Evolutionary conservation across 306 rosid species (phyloP).

Genomic region (Cicer arietinum): DNA sequence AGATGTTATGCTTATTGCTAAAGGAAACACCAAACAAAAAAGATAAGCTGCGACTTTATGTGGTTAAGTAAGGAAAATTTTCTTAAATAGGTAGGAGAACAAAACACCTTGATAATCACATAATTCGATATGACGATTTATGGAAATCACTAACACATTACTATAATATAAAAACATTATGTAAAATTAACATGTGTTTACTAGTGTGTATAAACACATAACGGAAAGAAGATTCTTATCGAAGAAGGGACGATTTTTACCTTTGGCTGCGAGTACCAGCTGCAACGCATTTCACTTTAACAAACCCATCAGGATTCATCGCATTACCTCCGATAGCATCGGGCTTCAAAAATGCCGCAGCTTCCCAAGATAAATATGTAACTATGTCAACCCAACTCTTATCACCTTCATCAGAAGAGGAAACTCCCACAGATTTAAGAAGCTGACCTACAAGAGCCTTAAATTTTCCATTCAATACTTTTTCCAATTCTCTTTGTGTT

Average conservation of each 20-base stretch:
- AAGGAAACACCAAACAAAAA: conserved; percentile 20
- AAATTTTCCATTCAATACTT: conserved; percentile 78
- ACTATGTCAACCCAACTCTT: conserved; percentile 87
- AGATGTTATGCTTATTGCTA: conserved; percentile 25
- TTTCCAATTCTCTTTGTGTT: conserved; percentile 72
- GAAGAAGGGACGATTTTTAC: conserved; percentile 50
- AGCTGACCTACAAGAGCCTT: conserved; percentile 75
- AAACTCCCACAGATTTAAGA: conserved; percentile 75
- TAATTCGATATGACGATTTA: conserved; percentile 26
- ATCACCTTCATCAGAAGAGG: conserved; percentile 60
- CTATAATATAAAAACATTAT: conserved; percentile 10
- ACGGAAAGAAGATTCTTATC: conserved; percentile 6
- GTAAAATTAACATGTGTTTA: conserved; percentile 11
- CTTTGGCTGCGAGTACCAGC: conserved; percentile 82
- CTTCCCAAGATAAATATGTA: conserved; percentile 88
- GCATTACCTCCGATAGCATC: conserved; percentile 64
- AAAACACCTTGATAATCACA: conserved; percentile 31
- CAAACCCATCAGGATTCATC: conserved; percentile 77
- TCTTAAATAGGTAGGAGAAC: conserved; percentile 1
- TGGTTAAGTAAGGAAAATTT: not conserved
- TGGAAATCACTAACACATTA: conserved; percentile 21
- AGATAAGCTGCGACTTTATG: conserved; percentile 23
- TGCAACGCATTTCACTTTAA: conserved; percentile 96
- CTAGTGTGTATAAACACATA: not conserved
- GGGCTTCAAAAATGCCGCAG: conserved; percentile 88